Evolutionary conservation across 768 basidiomycete genomes (phyloP), one percentile per base, ranked within the genome.

Genomic region (button mushroom (Agaricus bisporus)): DNA sequence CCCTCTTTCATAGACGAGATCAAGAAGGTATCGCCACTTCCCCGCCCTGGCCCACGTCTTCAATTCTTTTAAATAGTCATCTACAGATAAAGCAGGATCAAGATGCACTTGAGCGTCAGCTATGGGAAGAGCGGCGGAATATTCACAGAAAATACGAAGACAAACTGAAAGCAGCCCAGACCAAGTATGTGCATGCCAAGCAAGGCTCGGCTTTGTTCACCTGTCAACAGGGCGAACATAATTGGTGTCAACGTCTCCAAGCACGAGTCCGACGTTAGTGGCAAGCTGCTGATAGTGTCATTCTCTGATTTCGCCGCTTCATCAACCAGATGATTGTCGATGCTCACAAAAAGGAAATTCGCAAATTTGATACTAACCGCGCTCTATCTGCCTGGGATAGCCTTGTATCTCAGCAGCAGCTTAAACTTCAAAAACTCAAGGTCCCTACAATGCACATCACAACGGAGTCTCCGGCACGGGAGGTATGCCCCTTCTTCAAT

Each of bases 331-430:
- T 75, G 75, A 69, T 91, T 59, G 76, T 79, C 45, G 77, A 78
- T 45, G 76, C 78, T 20, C 83, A 85, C 68, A 79, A 77, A 55
- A 79, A 73, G 59, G 89, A 90, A 56, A 64, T 91, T 36, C 69
- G 65, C 37, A 78, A 74, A 57, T 91, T 91, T 62, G 90, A 91
- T 62, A 60, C 60, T n/a, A 82, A 89, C 48, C 76, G 85, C 36
- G 85, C 75, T 9, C 66, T 91, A 5, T 73, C 81, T 2, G 85
- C 87, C 8, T 93, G 89, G 88, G 89, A 89, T 61, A 79, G 78
- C 17, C 73, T 92, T n/a, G 66, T 85, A 17, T 69, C 78, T 47
- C 81, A 79, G 60, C 91, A 93, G 64, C 90, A 93, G 66, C 63
- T 70, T 0, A 69, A 78, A 14, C 71, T 93, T 45, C 80, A 82